These are phyloP conservation scores for Agroathelia rolfsii DNA, from an alignment of 1,284 basidiomycete species.

Conservation along the genomic window DNA sequence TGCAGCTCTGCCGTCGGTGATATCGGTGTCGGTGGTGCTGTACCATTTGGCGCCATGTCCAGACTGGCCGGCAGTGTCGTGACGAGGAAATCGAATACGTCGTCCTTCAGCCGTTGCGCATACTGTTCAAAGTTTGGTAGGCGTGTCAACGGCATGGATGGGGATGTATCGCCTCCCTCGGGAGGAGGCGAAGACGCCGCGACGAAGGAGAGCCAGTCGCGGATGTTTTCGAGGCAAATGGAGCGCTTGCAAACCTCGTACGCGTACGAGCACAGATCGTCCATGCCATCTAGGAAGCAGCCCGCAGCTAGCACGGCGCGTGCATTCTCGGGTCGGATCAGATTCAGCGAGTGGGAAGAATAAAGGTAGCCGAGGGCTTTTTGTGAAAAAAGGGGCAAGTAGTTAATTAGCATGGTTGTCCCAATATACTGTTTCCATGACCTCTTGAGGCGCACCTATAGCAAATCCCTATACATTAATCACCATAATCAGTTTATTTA, in stretches of 20 bases:
- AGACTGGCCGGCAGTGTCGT: slow-evolving; percentile 59
- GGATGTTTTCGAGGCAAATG: slow-evolving; percentile 62
- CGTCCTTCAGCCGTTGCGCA: slow-evolving; percentile 55
- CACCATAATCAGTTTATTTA: not conserved
- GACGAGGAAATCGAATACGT: slow-evolving; percentile 70
- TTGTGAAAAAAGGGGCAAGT: slow-evolving; percentile 10
- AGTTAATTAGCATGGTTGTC: no score
- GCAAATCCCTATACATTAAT: slow-evolving; percentile 47
- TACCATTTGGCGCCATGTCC: no score
- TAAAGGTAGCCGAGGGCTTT: slow-evolving; percentile 72
- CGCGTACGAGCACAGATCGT: slow-evolving; percentile 70
- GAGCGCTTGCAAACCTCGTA: slow-evolving; percentile 69
- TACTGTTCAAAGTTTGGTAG: slow-evolving; percentile 70
- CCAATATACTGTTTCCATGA: no score
- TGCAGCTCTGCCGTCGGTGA: slow-evolving; percentile 28
- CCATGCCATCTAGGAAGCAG: slow-evolving; percentile 76
- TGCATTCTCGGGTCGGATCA: slow-evolving; percentile 67
- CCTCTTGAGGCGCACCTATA: slow-evolving; percentile 36
- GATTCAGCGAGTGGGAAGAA: slow-evolving; percentile 56
- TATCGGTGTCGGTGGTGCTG: no score
- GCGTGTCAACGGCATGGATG: slow-evolving; percentile 38
- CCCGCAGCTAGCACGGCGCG: slow-evolving; percentile 75
- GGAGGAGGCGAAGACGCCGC: no score
- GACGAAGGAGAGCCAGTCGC: slow-evolving; percentile 69
- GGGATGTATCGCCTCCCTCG: no score